Conservation (phyloP, 2,329 filamentous ascomycete species). For the Ambrosiella beaveri region DNA sequence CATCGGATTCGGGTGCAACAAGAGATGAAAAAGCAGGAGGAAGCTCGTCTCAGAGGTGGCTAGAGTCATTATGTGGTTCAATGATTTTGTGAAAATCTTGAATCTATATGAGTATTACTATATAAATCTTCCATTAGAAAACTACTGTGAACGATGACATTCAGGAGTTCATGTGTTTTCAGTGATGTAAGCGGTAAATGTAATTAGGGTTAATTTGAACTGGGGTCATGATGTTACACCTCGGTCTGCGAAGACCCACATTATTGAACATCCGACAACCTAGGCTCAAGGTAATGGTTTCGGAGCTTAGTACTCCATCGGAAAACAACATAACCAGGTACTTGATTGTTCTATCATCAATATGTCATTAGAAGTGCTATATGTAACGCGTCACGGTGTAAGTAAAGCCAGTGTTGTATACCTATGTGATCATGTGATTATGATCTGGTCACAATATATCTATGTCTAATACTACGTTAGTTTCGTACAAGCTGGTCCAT, state of each 20-base stretch:
- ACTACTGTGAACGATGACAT: too few relatives aligned
- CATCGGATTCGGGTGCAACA: conserved; percentile 18
- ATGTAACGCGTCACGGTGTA: conserved; percentile 60
- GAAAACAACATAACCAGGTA: background rate
- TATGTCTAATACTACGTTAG: conserved; percentile 26
- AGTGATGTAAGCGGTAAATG: too few relatives aligned
- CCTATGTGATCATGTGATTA: conserved; percentile 14
- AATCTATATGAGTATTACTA: background rate
- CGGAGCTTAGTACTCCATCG: background rate
- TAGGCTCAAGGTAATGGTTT: background rate
- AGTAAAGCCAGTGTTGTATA: conserved; percentile 13
- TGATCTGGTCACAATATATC: conserved; percentile 3
- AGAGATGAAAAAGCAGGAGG: conserved; percentile 20
- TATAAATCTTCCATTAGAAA: background rate
- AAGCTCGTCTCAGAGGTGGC: conserved; percentile 25
- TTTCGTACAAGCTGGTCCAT: conserved; percentile 86
- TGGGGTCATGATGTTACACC: too few relatives aligned
- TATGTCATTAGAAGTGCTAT: conserved; percentile 56
- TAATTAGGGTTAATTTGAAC: too few relatives aligned
- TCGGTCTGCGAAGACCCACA: too few relatives aligned
- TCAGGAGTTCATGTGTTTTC: too few relatives aligned
- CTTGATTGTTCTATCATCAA: background rate
- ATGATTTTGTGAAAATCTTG: background rate
- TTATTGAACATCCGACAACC: background rate
- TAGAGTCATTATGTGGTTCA: background rate